Evolutionary conservation across 2,329 filamentous ascomycete species (phyloP).

Genomic region (Aspergillus sp.): DNA sequence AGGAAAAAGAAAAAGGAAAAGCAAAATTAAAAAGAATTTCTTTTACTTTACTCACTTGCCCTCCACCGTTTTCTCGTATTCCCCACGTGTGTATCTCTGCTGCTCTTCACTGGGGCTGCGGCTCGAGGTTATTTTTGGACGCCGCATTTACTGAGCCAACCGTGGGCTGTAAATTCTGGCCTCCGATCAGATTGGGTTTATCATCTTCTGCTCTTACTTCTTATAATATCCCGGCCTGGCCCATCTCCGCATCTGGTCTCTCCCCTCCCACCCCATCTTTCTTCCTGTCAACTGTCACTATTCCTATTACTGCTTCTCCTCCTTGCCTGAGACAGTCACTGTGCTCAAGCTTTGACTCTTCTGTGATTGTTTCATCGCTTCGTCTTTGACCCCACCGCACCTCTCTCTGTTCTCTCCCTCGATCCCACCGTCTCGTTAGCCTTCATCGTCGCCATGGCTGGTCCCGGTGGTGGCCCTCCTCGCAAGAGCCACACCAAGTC

Average conservation of each 20-base stretch:
- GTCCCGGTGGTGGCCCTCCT: constrained; percentile 91
- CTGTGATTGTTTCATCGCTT: constrained; percentile 8
- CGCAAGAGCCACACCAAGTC: constrained; percentile 95
- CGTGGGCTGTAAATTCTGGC: neutral
- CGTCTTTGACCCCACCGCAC: neutral
- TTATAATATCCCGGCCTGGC: constrained; percentile 8
- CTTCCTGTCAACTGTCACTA: constrained; percentile 1
- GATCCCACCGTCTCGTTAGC: constrained; percentile 6
- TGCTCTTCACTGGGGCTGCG: constrained; percentile 23
- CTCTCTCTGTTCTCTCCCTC: constrained; percentile 11
- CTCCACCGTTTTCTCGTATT: constrained; percentile 31
- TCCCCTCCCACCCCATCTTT: neutral
- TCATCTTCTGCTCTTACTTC: constrained; percentile 2
- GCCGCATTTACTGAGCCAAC: constrained; percentile 5
- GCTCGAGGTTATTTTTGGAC: constrained; percentile 29
- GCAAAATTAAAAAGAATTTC: neutral
- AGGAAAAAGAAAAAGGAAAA: neutral
- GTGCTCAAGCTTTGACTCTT: neutral
- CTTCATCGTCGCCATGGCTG: constrained; percentile 66
- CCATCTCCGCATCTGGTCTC: constrained; percentile 9
- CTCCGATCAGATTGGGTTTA: constrained; percentile 2
- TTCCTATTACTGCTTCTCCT: neutral
- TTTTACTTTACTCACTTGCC: neutral
- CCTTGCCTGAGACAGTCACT: neutral
- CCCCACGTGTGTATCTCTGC: constrained; percentile 27